Evolutionary conservation across 1,139 yeast genomes (phyloP).

Genomic region (Pichia sp.): DNA sequence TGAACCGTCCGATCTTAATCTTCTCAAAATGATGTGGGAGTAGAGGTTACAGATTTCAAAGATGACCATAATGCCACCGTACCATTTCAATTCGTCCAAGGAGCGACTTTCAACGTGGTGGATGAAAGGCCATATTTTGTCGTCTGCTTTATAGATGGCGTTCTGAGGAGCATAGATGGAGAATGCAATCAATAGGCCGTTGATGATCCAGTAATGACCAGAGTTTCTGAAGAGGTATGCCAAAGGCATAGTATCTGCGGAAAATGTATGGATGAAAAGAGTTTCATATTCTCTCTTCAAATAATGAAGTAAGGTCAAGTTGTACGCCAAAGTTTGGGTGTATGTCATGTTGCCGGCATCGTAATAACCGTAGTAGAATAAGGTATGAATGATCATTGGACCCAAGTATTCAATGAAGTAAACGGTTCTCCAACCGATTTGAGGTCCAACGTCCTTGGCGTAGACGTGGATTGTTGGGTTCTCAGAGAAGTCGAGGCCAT

Average conservation of each 20-base stretch:
- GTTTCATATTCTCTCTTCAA: conserved; percentile 87
- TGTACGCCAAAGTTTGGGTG: conserved; percentile 48
- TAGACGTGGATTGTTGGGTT: conserved; percentile 33
- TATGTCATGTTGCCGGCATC: conserved; percentile 35
- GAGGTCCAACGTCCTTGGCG: conserved; percentile 90
- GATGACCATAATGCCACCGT: conserved; percentile 47
- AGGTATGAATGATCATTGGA: conserved; percentile 73
- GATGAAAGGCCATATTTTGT: conserved; percentile 18
- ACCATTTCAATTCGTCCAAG: conserved; percentile 18
- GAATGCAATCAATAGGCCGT: conserved; percentile 66
- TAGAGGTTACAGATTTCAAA: conserved; percentile 68
- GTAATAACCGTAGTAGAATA: conserved; percentile 43
- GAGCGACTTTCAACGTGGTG: conserved; percentile 31
- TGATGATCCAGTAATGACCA: conserved; percentile 83
- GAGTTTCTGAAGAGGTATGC: conserved; percentile 84
- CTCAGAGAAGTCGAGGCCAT: conserved; percentile 26
- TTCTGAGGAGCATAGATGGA: conserved; percentile 59
- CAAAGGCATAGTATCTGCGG: conserved; percentile 88
- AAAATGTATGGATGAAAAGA: conserved; percentile 70
- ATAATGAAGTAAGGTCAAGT: conserved; percentile 65
- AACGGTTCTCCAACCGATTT: conserved; percentile 86
- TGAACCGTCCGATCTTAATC: conserved; percentile 45
- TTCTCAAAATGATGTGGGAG: conserved; percentile 56
- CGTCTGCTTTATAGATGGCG: not conserved
- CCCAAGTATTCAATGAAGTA: conserved; percentile 83